A percentile compares a stretch with the other conserved stretches of the same genome.
Evolutionary conservation across 331 rosid species (phyloP).

Genomic region (Spiraea crenata): DNA sequence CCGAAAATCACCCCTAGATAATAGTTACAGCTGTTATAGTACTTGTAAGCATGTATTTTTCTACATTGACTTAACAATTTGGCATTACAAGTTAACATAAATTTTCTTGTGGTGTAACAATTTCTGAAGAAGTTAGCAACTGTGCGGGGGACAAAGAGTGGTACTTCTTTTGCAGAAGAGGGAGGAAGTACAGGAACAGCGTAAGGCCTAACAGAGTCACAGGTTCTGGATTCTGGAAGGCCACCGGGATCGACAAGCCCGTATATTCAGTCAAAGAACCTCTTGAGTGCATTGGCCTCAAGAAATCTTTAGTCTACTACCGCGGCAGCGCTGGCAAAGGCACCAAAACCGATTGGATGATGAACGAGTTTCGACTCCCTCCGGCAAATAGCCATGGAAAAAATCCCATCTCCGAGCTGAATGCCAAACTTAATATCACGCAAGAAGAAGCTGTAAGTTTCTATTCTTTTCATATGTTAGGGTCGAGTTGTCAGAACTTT

Average conservation of each 20-base stretch:
- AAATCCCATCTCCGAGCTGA: constrained; percentile 4
- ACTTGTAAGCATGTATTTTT: too few relatives aligned
- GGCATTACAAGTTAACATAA: neutral
- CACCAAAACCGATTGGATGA: constrained; percentile 98
- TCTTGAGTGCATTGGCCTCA: constrained; percentile 64
- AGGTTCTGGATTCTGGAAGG: constrained; percentile 82
- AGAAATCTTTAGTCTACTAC: constrained; percentile 88
- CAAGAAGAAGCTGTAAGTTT: constrained; percentile 80
- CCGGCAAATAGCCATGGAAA: constrained; percentile 24
- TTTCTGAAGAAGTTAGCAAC: constrained; percentile 38
- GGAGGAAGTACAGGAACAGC: constrained; percentile 84
- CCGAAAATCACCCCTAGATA: too few relatives aligned
- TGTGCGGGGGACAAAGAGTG: constrained; percentile 57
- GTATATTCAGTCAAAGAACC: constrained; percentile 47
- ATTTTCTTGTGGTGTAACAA: neutral
- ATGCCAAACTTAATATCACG: constrained; percentile 1
- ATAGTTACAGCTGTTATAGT: too few relatives aligned
- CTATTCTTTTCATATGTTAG: neutral
- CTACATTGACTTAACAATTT: neutral
- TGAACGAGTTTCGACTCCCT: constrained; percentile 98
- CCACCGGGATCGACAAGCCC: constrained; percentile 83
- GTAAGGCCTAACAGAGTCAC: constrained; percentile 79
- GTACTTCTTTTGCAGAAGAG: constrained; percentile 73
- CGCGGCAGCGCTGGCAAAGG: constrained; percentile 92
- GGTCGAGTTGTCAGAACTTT: too few relatives aligned